phyloP scores from a whole-genome alignment of 1,284 basidiomycete genomes.

The Microbotryomycetes sp. region DNA sequence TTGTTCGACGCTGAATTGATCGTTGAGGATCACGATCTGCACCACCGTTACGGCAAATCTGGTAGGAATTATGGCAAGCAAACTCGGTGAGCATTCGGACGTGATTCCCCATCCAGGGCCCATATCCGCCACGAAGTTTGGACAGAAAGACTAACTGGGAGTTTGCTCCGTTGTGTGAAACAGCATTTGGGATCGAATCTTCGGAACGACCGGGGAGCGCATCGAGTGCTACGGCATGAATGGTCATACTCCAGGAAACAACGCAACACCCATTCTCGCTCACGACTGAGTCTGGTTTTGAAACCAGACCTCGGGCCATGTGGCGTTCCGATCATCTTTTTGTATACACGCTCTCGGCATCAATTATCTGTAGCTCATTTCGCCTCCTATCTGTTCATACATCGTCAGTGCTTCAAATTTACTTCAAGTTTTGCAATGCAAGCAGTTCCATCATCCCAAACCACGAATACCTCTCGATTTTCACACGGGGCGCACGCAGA shows the following conservation, averaged over 20 bases:
- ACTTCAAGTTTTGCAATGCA: too few species aligned
- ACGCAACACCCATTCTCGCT: neutral
- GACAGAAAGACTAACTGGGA: conserved; percentile 40
- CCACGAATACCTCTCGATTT: too few species aligned
- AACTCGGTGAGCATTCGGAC: neutral
- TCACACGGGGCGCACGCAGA: too few species aligned
- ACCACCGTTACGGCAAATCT: conserved; percentile 40
- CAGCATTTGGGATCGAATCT: neutral
- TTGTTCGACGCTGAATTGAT: conserved; percentile 35
- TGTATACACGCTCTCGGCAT: too few species aligned
- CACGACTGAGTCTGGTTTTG: neutral
- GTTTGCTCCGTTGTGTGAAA: conserved; percentile 37
- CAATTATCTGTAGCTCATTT: too few species aligned
- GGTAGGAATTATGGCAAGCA: conserved; percentile 12
- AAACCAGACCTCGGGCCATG: too few species aligned
- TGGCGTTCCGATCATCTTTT: too few species aligned
- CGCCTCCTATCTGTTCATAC: too few species aligned
- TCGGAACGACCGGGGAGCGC: conserved; percentile 21
- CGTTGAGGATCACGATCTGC: conserved; percentile 42
- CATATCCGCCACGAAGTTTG: neutral
- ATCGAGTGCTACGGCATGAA: conserved; percentile 29
- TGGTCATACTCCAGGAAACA: neutral
- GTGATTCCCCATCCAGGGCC: neutral
- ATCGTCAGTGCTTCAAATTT: too few species aligned
- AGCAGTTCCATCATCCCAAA: too few species aligned